Conservation (phyloP, 2,329 filamentous ascomycete genomes). For the Neocatenulostroma microsporum region DNA sequence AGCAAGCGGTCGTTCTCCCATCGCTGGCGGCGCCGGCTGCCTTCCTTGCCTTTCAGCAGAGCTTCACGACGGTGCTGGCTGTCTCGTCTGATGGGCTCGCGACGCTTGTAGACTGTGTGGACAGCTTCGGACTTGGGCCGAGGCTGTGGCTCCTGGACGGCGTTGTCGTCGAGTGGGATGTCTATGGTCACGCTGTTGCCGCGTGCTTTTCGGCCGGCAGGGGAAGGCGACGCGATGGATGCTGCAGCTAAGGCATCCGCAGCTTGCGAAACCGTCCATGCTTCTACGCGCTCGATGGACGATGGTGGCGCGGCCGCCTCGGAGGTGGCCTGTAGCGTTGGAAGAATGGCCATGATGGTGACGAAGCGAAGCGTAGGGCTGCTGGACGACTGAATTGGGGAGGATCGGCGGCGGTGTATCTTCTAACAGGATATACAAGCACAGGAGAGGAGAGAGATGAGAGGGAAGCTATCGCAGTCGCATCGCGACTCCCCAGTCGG, state of each 20-base stretch:
- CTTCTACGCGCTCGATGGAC: slow-evolving; percentile 32
- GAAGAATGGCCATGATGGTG: too few relatives aligned
- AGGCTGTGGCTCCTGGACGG: slow-evolving; percentile 20
- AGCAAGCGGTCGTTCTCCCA: slow-evolving; percentile 96
- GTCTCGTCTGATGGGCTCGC: slow-evolving; percentile 51
- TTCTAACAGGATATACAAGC: too few relatives aligned
- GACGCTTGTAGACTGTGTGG: slow-evolving; percentile 41
- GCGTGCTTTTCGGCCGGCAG: slow-evolving; percentile 25
- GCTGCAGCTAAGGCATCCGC: slow-evolving; percentile 37
- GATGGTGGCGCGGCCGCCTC: slow-evolving; percentile 5
- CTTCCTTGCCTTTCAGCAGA: slow-evolving; percentile 81
- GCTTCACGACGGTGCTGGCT: slow-evolving; percentile 62
- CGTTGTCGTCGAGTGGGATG: slow-evolving; percentile 70
- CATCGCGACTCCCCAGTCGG: too few relatives aligned
- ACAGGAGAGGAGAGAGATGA: too few relatives aligned
- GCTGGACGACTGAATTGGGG: too few relatives aligned
- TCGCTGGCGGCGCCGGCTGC: slow-evolving; percentile 71
- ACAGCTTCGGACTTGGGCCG: slow-evolving; percentile 20
- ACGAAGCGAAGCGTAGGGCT: too few relatives aligned
- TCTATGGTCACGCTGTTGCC: slow-evolving; percentile 58
- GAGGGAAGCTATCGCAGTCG: too few relatives aligned
- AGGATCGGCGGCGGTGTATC: too few relatives aligned
- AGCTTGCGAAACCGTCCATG: slow-evolving; percentile 41
- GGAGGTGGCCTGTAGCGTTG: too few relatives aligned
- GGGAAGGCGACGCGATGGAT: slow-evolving; percentile 28